Base-by-base conservation (phyloP, 192 early-diverging fungal species). In the Coemansia sp. region DNA sequence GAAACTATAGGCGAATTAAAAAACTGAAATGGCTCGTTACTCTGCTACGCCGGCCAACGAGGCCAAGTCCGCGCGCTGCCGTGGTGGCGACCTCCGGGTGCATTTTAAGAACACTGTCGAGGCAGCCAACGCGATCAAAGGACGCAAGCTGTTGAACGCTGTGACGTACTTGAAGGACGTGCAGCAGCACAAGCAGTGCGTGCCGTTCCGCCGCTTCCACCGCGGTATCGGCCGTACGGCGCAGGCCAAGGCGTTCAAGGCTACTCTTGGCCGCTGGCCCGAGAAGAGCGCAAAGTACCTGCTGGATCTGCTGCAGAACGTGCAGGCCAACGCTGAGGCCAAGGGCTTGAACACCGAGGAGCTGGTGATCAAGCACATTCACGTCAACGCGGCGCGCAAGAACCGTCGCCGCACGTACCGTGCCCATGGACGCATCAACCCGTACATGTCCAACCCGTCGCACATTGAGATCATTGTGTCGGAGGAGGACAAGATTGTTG, bases 81-180 rank as follows among this genome's bases (percentile, higher is more conserved):
- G 91, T 62, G 94, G 93, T 70, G 88, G 88, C 54, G 94, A 96
- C 91, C 89, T 98, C 71, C 92, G 93, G 81, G 91, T 90, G 82
- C 86, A 86, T 83, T 97, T 95, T 89, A 96, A 98, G 89, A 98
- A 98, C 90, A 96, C 96, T 51, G 94, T 92, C 70, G 96, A 98
- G 85, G 86, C 92, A 62, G 95, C 95, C 75, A 87, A 85, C 75
- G 91, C 93, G 77, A 90, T 98, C 84, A 86, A 88, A 68, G 96
- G 96, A 75, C 81, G 90, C 85, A 92, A 92, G 86, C 87, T 96
- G 66, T 76, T 83, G 62, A 94, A 97, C 88, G 96, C 96, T 68
- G 86, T 94, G 56, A 71, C 81, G 57, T 98, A 92, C 89, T 88
- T 98, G 64, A 86, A 87, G 63, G 93, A 94, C 83, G 96, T 98